Conservation (phyloP, 768 basidiomycete species). For the Tephrocybe rancida region DNA sequence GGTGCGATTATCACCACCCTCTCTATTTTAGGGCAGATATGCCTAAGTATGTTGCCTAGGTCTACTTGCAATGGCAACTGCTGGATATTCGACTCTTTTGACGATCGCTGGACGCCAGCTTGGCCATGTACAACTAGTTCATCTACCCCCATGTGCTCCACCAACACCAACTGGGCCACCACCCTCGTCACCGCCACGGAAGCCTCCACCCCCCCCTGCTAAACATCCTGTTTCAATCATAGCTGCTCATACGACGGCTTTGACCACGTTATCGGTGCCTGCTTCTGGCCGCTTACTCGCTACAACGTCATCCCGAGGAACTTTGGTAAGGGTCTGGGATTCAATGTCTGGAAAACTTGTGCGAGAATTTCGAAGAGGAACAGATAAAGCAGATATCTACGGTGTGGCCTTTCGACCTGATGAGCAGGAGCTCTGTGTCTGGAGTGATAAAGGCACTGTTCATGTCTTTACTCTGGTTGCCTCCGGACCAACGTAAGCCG, state of each 20-base stretch:
- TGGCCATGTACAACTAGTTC: slow-evolving; percentile 87
- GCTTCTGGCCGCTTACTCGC: slow-evolving; percentile 80
- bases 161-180: slow-evolving; percentile 61
- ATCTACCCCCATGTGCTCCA: slow-evolving; percentile 77
- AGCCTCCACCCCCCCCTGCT: slow-evolving; percentile 55
- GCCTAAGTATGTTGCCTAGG: slow-evolving; percentile 39
- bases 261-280: slow-evolving; percentile 78
- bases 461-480: slow-evolving; percentile 81
- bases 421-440: slow-evolving; percentile 85
- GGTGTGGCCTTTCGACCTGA: slow-evolving; percentile 87
- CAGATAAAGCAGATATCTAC: slow-evolving; percentile 91
- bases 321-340: slow-evolving; percentile 89
- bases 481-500: slow-evolving; percentile 64
- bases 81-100: slow-evolving; percentile 76
- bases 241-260: slow-evolving; percentile 77
- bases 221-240: slow-evolving; percentile 81
- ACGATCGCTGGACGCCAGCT: slow-evolving; percentile 84
- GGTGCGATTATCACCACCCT: slow-evolving; percentile 41
- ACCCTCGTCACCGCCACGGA: slow-evolving; percentile 49
- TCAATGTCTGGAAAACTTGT: slow-evolving; percentile 69
- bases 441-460: slow-evolving; percentile 95
- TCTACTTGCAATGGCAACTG: slow-evolving; percentile 79
- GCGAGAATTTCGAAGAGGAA: slow-evolving; percentile 81
- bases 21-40: background rate
- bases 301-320: slow-evolving; percentile 83